These are phyloP conservation scores for Ettlia oleoabundans DNA, from an alignment of 139 green algal genomes.

Conservation along the genomic window DNA sequence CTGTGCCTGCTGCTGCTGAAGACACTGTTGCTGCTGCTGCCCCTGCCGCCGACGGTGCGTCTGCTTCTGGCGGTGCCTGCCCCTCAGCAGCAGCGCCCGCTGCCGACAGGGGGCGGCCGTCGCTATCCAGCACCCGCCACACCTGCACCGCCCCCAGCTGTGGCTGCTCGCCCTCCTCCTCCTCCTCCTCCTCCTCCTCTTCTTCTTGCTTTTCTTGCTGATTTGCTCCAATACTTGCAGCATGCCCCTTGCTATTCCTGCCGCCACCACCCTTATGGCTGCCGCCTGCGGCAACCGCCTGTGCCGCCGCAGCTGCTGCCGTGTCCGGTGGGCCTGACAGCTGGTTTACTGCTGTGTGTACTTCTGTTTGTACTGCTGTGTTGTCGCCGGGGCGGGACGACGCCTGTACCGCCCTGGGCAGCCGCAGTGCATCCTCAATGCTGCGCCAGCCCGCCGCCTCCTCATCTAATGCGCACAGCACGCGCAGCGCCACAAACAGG, in stretches of 20 bases:
- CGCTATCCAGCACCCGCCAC: slow-evolving; percentile 10
- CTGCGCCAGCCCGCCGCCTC: slow-evolving; percentile 23
- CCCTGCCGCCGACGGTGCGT: no score
- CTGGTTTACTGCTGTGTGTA: no score
- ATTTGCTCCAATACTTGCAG: no score
- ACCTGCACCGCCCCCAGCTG: slow-evolving; percentile 19
- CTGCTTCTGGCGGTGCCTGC: not conserved
- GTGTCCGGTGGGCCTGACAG: no score
- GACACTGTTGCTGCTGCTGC: not conserved
- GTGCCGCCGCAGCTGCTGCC: not conserved
- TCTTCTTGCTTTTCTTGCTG: no score
- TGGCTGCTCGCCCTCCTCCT: not conserved
- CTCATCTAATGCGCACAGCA: slow-evolving; percentile 34
- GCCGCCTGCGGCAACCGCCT: no score
- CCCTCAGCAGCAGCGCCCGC: not conserved
- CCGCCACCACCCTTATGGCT: not conserved
- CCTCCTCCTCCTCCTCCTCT: not conserved
- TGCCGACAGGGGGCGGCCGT: slow-evolving; percentile 1
- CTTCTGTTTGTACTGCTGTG: no score
- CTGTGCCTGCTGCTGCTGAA: not conserved
- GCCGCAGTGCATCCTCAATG: slow-evolving; percentile 51
- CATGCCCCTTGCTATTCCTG: not conserved
- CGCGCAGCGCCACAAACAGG: slow-evolving; percentile 42
- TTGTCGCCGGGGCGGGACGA: no score
- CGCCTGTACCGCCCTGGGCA: not conserved